Percentiles rank a stretch among this genome's conserved stretches.
phyloP scores from a whole-genome alignment of 2,329 filamentous ascomycete genomes.

The Diaporthe eres region DNA sequence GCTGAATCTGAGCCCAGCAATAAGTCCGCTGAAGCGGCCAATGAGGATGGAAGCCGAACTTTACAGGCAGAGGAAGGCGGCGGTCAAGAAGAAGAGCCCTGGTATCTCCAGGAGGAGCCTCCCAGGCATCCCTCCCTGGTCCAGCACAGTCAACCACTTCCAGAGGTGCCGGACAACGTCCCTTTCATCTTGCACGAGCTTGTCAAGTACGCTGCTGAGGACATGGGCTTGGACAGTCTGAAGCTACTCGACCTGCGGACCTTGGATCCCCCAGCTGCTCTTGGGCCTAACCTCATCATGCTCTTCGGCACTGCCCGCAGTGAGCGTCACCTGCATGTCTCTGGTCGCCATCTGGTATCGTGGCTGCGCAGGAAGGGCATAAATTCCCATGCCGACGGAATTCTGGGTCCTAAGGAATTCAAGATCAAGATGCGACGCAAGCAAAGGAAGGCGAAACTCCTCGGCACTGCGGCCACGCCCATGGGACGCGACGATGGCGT shows the following conservation, averaged over 20 bases:
- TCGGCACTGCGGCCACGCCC: slow-evolving; percentile 78
- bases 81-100: slow-evolving; percentile 58
- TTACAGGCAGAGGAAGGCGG: slow-evolving; percentile 26
- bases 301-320: slow-evolving; percentile 91
- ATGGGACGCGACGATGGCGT: slow-evolving; percentile 84
- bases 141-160: slow-evolving; percentile 61
- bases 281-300: slow-evolving; percentile 93
- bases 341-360: slow-evolving; percentile 88
- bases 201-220: slow-evolving; percentile 83
- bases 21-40: slow-evolving; percentile 16
- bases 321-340: slow-evolving; percentile 93
- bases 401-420: slow-evolving; percentile 91
- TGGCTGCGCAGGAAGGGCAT: slow-evolving; percentile 85
- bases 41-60: slow-evolving; percentile 26
- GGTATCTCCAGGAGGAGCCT: slow-evolving; percentile 87
- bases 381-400: slow-evolving; percentile 84
- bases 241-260: slow-evolving; percentile 85
- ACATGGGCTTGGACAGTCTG: slow-evolving; percentile 88
- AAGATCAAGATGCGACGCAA: slow-evolving; percentile 88
- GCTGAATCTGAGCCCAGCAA: neutral
- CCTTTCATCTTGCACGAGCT: slow-evolving; percentile 81
- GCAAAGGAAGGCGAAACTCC: slow-evolving; percentile 83
- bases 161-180: slow-evolving; percentile 73
- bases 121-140: slow-evolving; percentile 65
- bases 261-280: slow-evolving; percentile 87